These are phyloP conservation scores for Zalaria obscura DNA, from an alignment of 2,329 filamentous ascomycete species.

Conservation along the genomic window DNA sequence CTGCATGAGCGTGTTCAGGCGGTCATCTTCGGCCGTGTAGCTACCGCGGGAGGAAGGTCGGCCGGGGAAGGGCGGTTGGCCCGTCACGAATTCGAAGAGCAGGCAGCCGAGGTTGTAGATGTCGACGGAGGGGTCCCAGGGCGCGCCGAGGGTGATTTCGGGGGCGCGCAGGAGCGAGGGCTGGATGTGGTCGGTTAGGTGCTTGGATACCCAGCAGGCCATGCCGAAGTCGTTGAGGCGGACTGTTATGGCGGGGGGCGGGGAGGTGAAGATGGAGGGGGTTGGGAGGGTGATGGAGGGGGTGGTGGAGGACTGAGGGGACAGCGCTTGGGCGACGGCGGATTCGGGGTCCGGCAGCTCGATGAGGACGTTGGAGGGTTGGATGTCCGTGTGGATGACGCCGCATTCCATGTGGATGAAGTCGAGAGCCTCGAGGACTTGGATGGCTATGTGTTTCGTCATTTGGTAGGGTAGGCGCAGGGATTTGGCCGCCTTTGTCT, in stretches of 20 bases:
- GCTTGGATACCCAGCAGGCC: conserved; percentile 10
- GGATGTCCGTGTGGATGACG: conserved; percentile 12
- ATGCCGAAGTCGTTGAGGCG: conserved; percentile 14
- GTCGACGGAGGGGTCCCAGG: conserved; percentile 13
- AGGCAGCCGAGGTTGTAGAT: conserved; percentile 15
- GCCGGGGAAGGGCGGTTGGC: conserved; percentile 8
- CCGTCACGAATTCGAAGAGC: conserved; percentile 10
- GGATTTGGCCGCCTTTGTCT: conserved; percentile 1
- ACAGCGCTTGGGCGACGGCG: background rate
- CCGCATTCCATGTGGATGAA: conserved; percentile 8
- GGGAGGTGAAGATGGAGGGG: conserved; percentile 3
- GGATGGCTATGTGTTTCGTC: conserved; percentile 7
- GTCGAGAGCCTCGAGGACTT: conserved; percentile 8
- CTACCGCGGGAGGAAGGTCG: conserved; percentile 2
- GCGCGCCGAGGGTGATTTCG: conserved; percentile 13
- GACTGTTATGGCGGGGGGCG: conserved; percentile 2
- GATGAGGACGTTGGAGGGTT: conserved; percentile 14
- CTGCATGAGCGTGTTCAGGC: conserved; percentile 9
- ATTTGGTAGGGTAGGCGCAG: background rate
- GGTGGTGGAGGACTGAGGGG: background rate
- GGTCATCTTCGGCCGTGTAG: conserved; percentile 8
- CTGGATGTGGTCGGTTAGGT: conserved; percentile 12
- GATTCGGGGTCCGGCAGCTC: conserved; percentile 6
- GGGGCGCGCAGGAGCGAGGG: conserved; percentile 15
- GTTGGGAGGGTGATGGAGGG: conserved; percentile 3